Conservation (phyloP, 2,329 filamentous ascomycete species). For the Colletotrichum sp. region DNA sequence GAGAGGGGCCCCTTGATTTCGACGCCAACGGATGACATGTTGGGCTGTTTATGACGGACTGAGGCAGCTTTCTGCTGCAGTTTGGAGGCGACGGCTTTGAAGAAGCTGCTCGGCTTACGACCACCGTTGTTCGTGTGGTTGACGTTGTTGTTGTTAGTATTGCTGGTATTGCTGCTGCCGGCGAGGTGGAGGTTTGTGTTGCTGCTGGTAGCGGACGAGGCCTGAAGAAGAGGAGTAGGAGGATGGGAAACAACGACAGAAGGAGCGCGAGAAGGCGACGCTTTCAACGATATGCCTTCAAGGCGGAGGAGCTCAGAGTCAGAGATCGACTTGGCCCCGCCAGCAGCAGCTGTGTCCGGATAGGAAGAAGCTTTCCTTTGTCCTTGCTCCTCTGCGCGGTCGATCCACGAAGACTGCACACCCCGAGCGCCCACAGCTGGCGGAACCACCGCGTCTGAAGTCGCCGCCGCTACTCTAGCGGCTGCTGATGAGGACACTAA, state of each 20-base stretch:
- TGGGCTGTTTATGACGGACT: slow-evolving; percentile 27
- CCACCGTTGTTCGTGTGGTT: not conserved
- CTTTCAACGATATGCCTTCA: slow-evolving; percentile 51
- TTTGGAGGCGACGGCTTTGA: slow-evolving; percentile 46
- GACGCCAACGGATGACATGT: slow-evolving; percentile 22
- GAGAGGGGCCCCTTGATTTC: slow-evolving; percentile 16
- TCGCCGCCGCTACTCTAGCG: slow-evolving; percentile 10
- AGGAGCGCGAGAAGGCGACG: slow-evolving; percentile 24
- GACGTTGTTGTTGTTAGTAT: slow-evolving; percentile 23
- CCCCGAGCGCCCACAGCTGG: slow-evolving; percentile 12
- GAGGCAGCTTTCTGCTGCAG: slow-evolving; percentile 43
- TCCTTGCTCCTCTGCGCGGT: slow-evolving; percentile 1
- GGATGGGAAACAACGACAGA: slow-evolving; percentile 21
- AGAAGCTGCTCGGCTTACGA: slow-evolving; percentile 42
- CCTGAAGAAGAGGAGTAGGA: slow-evolving; percentile 27
- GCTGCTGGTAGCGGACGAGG: slow-evolving; percentile 30
- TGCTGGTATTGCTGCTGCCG: slow-evolving; percentile 12
- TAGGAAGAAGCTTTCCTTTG: slow-evolving; percentile 24
- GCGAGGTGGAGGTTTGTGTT: slow-evolving; percentile 31
- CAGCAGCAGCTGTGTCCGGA: slow-evolving; percentile 21
- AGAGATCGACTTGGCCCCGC: slow-evolving; percentile 42
- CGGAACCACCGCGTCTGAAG: not conserved
- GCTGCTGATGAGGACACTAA: slow-evolving; percentile 13
- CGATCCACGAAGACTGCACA: slow-evolving; percentile 20
- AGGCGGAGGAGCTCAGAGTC: slow-evolving; percentile 53